Evolutionary conservation across 306 rosid genomes (phyloP), one percentile per base, ranked within the genome.

Genomic region (Ormosia semicastrata): DNA sequence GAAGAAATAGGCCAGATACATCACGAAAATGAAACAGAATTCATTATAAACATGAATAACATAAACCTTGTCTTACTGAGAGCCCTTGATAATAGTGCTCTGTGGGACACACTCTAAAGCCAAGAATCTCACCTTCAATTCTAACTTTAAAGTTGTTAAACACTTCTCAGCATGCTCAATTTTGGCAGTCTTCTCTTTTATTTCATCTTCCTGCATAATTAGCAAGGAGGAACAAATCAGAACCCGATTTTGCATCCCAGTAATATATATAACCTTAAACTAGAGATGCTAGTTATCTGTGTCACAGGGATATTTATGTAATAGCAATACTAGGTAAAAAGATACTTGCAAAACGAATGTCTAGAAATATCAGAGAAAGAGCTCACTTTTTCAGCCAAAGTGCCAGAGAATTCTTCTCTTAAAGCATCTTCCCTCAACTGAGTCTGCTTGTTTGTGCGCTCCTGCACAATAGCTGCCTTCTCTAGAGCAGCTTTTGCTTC

Each of bases 341-440:
- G 11, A 78, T 17, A 43, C 29, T 53, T 79, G 71, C 24, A 34
- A 76, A 47, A 57, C 17, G 74, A 44, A 82, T n/a, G n/a, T 1
- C 15, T 8, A 2, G 60, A 10, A 70, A 53, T 14, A 34, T 49
- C 66, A 49, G 2, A 15, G 43, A 43, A 43, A 66, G 46, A 70
- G 11, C 73, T 84, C 71, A 95, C 99, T 86, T 93, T 96, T 47
- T 89, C 97, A 40, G 93, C 92, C 95, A 96, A 89, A 80, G 65
- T 88, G 70, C 68, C 62, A 1, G 94, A 63, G 78, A 96, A 93
- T 71, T 93, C 98, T 88, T 90, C 97, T 85, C 97, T 92, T 76
- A 96, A 78, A 86, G 88, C 97, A 85, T 93, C 98, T 89, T 96
- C 99, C 87, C 97, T 91, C 83, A 84, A 85, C 56, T 92, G 98